Evolutionary conservation across 768 basidiomycete species (phyloP), one percentile per base, ranked within the genome.

Genomic region (Amanita pseudoporphyria): DNA sequence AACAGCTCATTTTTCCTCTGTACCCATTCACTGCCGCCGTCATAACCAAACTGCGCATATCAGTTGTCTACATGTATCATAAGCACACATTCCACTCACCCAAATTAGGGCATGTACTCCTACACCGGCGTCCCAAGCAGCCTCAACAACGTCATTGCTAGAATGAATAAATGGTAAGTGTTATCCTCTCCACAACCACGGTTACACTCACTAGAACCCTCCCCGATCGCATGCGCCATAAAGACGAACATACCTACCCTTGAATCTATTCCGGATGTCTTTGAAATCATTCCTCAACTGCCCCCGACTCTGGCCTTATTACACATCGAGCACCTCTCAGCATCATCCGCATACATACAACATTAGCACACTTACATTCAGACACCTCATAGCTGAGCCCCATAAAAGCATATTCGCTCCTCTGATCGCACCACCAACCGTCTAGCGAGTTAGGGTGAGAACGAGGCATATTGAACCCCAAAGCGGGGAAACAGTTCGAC

Each of bases 371-470:
- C 77, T 43, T 55, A 82, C 84, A 86, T 9, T 66, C 70, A 36
- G 79, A 76, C 19, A 87, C 71, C 57, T 84, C 84, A 55, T 88
- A 88, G 60, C 82, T 82, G 63, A 88, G 82, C 0, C 84, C 86
- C 44, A 87, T 64, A 59, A 88, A 88, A 0, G 76, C 86, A 56
- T 85, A 87, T 60, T 89, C 86, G 0, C 74, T 77, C 47, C 66
- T 63, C 32, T 65, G 60, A 49, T 74, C 60, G 59, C 86, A 89
- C 86, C 84, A 82, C 81, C 81, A 82, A 45, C 69, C 67, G 9
- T 65, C 63, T 31, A 70, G 49, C 1, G 73, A 72, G 1, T 60
- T 49, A 0, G 82, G 82, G 7, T 74, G 58, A 1, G 57, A 41
- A 1, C 62, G 57, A 3, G 84, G 85, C 78, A 78, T 84, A 9